These are phyloP conservation scores for Phycomyces blakesleeanus DNA, from an alignment of 192 early-diverging fungal species.

Conservation along the genomic window DNA sequence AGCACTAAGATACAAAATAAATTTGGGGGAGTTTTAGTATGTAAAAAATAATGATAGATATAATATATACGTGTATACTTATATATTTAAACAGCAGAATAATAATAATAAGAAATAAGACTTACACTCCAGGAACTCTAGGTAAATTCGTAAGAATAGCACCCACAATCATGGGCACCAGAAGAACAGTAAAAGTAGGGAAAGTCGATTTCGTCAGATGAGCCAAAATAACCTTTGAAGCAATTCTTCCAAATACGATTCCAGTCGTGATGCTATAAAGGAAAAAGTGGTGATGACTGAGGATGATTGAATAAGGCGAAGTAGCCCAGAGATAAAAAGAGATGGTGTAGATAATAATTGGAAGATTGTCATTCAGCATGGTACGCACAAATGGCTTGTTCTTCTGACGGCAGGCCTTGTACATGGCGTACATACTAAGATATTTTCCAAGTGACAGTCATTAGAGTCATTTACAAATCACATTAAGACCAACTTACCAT, in stretches of 20 bases:
- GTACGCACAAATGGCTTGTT: slow-evolving; percentile 55
- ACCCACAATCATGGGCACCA: slow-evolving; percentile 74
- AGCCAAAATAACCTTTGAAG: slow-evolving; percentile 86
- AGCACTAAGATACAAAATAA: too few relatives aligned
- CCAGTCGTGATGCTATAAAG: slow-evolving; percentile 70
- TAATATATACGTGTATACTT: too few relatives aligned
- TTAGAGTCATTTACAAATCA: not conserved
- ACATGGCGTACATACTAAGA: slow-evolving; percentile 34
- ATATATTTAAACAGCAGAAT: too few relatives aligned
- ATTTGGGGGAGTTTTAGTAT: too few relatives aligned
- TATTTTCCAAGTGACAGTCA: too few relatives aligned
- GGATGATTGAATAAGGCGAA: slow-evolving; percentile 63
- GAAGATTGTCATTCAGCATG: slow-evolving; percentile 55
- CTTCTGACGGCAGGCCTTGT: slow-evolving; percentile 43
- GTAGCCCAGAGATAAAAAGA: slow-evolving; percentile 68
- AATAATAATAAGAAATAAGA: too few relatives aligned
- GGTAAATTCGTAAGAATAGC: slow-evolving; percentile 67
- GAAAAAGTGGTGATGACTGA: slow-evolving; percentile 63
- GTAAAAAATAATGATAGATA: too few relatives aligned
- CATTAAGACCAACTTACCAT: slow-evolving; percentile 21
- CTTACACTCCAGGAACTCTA: slow-evolving; percentile 38
- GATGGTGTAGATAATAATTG: slow-evolving; percentile 58
- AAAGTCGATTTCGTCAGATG: slow-evolving; percentile 82
- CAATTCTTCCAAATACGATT: slow-evolving; percentile 82
- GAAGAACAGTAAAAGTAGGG: slow-evolving; percentile 76